Base-by-base conservation (phyloP, 345 rosid genomes). In the Pistacia atlantica region DNA sequence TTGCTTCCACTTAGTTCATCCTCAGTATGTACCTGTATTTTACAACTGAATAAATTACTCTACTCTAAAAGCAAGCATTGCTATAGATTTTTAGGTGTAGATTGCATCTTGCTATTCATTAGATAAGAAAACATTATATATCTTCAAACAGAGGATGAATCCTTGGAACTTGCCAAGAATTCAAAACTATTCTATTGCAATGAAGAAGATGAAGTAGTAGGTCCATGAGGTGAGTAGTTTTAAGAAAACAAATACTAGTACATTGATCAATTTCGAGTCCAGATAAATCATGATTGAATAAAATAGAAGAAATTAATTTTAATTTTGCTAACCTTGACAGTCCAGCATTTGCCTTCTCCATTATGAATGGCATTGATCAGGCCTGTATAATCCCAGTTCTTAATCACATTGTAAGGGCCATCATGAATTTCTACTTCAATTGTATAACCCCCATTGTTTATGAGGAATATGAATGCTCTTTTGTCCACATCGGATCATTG, bases 281-380 rank as follows among this genome's bases (percentile, higher is more conserved):
- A 38, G 42, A 38, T 4, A 38, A 38, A 38, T 38, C 42, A 38
- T 38, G 42, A 38, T 38, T 0, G 0, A 38, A n/a, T 25, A 55
- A 59, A n/a, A 65, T 12, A 20, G 16, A 14, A 14, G 14, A 35
- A 48, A 51, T 13, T 70, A 20, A 5, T 45, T 12, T 33, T 49
- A 52, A 7, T 52, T 37, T 18, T 72, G 72, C 87, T 58, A 67
- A 89, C 95, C 92, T 89, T 89, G 65, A 86, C 61, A 0, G 92
- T 90, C 95, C 95, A 90, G 85, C 95, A 87, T 84, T 87, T 87
- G 83, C 95, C 95, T 84, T 89, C 90, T 14, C 89, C 91, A 52
- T 90, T 90, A 81, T 90, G 91, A 78, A 90, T 90, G 77, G 95
- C 91, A 73, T 89, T 75, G 60, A 90, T 89, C 8, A 90, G 82